Evolutionary conservation across 306 rosid species (phyloP).

Genomic region (Spatholobus suberectus): DNA sequence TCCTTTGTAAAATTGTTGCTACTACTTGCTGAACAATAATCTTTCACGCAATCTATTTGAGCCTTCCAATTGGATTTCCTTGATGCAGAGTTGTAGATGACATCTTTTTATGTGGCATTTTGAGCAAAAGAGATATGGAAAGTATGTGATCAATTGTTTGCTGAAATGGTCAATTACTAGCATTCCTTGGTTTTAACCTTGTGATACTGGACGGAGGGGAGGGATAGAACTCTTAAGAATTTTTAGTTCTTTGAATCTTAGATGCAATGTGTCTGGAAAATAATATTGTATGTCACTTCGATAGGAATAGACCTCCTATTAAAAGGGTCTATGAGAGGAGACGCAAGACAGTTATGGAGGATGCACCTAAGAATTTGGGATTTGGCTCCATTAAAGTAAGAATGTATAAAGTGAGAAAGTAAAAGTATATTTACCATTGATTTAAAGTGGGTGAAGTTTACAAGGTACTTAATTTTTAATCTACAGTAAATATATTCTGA

Average conservation of each 20-base stretch:
- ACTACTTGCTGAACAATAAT: slow-evolving; percentile 6
- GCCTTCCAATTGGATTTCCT: not conserved
- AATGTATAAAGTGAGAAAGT: not conserved
- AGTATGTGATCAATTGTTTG: not conserved
- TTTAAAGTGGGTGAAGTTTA: not conserved
- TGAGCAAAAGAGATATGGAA: not conserved
- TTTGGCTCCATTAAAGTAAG: not conserved
- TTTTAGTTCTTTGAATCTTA: not conserved
- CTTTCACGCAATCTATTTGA: not conserved
- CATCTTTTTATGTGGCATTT: too few species aligned
- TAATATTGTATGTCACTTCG: not conserved
- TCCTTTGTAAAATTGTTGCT: not conserved
- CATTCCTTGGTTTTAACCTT: not conserved
- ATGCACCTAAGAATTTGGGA: not conserved
- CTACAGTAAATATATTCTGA: not conserved
- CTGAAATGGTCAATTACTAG: not conserved
- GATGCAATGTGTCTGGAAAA: not conserved
- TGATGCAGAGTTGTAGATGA: slow-evolving; percentile 5
- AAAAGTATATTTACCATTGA: not conserved
- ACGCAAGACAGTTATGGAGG: too few species aligned
- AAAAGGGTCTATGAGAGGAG: too few species aligned
- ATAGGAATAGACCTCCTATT: too few species aligned
- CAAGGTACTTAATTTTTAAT: not conserved
- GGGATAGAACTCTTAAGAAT: not conserved
- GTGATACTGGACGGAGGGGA: too few species aligned